These are phyloP conservation scores for Tephrocybe rancida DNA, from an alignment of 768 basidiomycete species.

Conservation along the genomic window DNA sequence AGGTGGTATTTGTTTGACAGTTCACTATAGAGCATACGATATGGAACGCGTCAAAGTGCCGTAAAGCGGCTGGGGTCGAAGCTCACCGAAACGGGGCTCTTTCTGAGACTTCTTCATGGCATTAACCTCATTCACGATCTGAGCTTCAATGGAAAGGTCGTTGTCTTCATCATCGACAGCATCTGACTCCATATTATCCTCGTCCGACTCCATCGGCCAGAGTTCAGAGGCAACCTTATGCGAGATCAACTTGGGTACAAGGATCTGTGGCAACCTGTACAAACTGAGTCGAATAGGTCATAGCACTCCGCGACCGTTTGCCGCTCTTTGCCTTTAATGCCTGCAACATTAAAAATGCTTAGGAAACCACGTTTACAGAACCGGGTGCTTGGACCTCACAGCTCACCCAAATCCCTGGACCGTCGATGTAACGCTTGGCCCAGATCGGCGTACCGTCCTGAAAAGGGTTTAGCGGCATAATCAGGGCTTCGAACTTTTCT, in stretches of 20 bases:
- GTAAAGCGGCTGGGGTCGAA: neutral
- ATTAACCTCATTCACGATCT: conserved; percentile 72
- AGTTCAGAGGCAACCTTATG: conserved; percentile 67
- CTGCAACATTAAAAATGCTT: conserved; percentile 24
- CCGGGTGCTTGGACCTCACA: conserved; percentile 40
- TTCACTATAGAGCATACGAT: conserved; percentile 47
- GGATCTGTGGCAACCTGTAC: conserved; percentile 20
- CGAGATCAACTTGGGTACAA: neutral
- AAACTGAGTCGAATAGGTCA: conserved; percentile 77
- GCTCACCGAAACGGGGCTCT: conserved; percentile 66
- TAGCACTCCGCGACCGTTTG: conserved; percentile 76
- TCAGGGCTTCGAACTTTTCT: conserved; percentile 15
- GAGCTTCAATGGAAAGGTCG: conserved; percentile 62
- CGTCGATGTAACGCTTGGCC: conserved; percentile 68
- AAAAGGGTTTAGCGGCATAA: neutral
- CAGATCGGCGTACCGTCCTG: conserved; percentile 73
- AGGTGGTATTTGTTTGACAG: conserved; percentile 79
- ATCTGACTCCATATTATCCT: conserved; percentile 28
- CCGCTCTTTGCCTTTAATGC: conserved; percentile 81
- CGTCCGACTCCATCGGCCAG: conserved; percentile 54
- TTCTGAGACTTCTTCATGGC: conserved; percentile 67
- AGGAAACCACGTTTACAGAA: neutral
- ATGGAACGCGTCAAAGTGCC: neutral
- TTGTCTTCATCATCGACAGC: conserved; percentile 37
- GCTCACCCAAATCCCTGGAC: conserved; percentile 86